Evolutionary conservation across 2,329 filamentous ascomycete species (phyloP).

Genomic region (Hypoxylon sp.): DNA sequence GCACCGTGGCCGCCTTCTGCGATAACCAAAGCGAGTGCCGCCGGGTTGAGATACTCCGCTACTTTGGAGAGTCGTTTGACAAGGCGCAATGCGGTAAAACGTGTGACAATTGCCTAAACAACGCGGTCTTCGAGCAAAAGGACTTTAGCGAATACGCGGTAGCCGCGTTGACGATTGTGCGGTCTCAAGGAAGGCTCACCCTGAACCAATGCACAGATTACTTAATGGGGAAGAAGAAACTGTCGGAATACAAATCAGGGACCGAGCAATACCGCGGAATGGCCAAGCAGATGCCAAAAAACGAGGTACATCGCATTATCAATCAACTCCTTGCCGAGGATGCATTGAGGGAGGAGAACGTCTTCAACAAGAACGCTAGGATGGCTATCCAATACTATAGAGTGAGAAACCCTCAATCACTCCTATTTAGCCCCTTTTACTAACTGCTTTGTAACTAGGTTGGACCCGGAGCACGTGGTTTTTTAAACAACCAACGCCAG

Average conservation of each 20-base stretch:
- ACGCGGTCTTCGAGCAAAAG: constrained; percentile 74
- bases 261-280: constrained; percentile 74
- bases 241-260: constrained; percentile 62
- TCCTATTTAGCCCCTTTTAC: constrained; percentile 28
- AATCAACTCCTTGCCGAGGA: constrained; percentile 79
- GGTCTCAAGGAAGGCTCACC: constrained; percentile 73
- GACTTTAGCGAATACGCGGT: constrained; percentile 84
- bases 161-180: constrained; percentile 77
- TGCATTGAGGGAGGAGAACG: constrained; percentile 78
- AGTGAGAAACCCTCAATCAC: constrained; percentile 58
- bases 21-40: constrained; percentile 91
- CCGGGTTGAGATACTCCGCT: constrained; percentile 87
- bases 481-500: constrained; percentile 59
- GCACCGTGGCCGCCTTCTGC: constrained; percentile 86
- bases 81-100: constrained; percentile 76
- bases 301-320: constrained; percentile 87
- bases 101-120: constrained; percentile 91
- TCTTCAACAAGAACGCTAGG: constrained; percentile 68
- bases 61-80: constrained; percentile 90
- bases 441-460: constrained; percentile 51
- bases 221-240: constrained; percentile 76
- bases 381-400: constrained; percentile 82
- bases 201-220: constrained; percentile 86
- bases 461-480: constrained; percentile 58
- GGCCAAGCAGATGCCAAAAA: constrained; percentile 76